Percentiles rank a stretch among this genome's conserved stretches.
phyloP scores from a whole-genome alignment of 2,329 filamentous ascomycete species.

The Ustulina deusta region DNA sequence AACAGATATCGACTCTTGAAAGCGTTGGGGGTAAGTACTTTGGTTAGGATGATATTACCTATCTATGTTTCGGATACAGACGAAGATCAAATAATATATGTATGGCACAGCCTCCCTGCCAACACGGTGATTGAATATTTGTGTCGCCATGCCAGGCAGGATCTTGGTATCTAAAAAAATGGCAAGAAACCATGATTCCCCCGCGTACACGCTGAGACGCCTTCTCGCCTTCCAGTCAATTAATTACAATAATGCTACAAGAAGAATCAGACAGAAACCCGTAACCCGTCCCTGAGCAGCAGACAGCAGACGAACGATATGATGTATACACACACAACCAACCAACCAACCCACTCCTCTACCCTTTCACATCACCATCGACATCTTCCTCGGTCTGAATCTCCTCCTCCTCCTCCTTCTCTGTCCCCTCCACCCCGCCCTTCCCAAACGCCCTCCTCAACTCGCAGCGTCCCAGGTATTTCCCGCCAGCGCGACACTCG shows the following conservation, averaged over 20 bases:
- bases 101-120: neutral
- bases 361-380: slow-evolving; percentile 16
- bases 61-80: too few relatives aligned
- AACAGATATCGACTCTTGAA: neutral
- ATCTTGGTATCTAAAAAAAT: neutral
- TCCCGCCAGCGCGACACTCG: slow-evolving; percentile 61
- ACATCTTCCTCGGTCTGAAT: slow-evolving; percentile 20
- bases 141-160: neutral
- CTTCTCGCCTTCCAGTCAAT: neutral
- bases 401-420: slow-evolving; percentile 33
- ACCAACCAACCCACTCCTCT: neutral
- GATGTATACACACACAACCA: neutral
- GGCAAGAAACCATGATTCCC: too few relatives aligned
- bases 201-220: too few relatives aligned
- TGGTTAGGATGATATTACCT: too few relatives aligned
- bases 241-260: neutral
- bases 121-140: neutral
- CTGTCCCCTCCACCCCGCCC: slow-evolving; percentile 42
- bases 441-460: slow-evolving; percentile 56
- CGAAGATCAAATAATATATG: neutral
- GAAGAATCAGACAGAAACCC: neutral
- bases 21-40: neutral
- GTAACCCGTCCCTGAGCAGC: neutral
- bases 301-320: neutral
- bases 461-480: slow-evolving; percentile 55